Evolutionary conservation across 164 flowering plant species (phyloP).

Genomic region (Akebia trifoliata): DNA sequence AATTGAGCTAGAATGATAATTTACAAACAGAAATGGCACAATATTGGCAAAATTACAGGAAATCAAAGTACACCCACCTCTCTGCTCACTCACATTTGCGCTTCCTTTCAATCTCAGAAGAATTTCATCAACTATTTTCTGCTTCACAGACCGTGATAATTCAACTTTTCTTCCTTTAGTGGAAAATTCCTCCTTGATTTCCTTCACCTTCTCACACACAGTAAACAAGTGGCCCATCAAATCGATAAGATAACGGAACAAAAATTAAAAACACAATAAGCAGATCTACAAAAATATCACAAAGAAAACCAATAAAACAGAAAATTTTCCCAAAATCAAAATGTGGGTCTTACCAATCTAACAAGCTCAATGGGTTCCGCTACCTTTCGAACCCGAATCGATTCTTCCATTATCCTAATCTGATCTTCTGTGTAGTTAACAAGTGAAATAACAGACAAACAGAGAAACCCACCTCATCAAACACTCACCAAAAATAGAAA

Average conservation of each 20-base stretch:
- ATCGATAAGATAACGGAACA: too few relatives aligned
- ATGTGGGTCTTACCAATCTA: conserved; percentile 47
- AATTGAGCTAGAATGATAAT: too few relatives aligned
- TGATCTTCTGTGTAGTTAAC: conserved; percentile 69
- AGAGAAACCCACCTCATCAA: conserved; percentile 5
- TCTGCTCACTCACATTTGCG: conserved; percentile 39
- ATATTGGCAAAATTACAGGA: background rate
- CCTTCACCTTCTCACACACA: conserved; percentile 40
- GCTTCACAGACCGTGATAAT: conserved; percentile 51
- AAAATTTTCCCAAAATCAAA: background rate
- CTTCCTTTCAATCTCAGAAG: conserved; percentile 43
- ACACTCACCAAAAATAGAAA: background rate
- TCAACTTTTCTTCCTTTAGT: conserved; percentile 24
- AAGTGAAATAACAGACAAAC: conserved; percentile 31
- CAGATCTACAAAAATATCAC: too few relatives aligned
- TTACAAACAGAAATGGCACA: too few relatives aligned
- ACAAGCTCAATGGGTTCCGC: conserved; percentile 64
- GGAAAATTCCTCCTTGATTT: conserved; percentile 33
- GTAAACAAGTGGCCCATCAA: conserved; percentile 1
- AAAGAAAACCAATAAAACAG: conserved; percentile 1
- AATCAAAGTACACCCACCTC: conserved; percentile 46
- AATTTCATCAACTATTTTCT: conserved; percentile 56
- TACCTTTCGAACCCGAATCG: conserved; percentile 60
- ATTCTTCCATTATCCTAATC: conserved; percentile 79
- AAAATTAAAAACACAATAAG: background rate